Base-by-base conservation (phyloP, 1,284 basidiomycete species). In the Neotropicomus parvogracilis region DNA sequence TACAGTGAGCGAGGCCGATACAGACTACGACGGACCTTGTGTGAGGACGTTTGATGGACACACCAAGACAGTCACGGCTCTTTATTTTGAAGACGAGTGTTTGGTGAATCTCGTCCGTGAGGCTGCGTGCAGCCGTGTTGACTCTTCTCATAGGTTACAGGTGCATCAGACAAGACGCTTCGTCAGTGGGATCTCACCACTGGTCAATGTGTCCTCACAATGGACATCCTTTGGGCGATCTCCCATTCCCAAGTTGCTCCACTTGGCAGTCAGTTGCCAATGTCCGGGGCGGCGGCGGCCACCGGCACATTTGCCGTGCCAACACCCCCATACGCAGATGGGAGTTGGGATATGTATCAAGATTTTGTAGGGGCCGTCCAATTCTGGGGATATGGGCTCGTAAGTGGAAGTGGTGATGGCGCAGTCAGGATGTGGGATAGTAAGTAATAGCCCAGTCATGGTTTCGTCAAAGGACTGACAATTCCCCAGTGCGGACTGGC, bases 191-290 rank as follows among this genome's bases (percentile, higher is more conserved):
- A 99, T 65, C 81, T 99, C 48, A 83, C 83, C 33, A 98, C 95
- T 0, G 95, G 95, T 5, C 95, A 99, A 74, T 98, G 95, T 67
- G 87, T 99, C 42, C 85, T 97, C 74, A 97, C 95, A 11, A 99
- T 99, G 97, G 97, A 99, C 70, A 97, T 99, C 53, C 81, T 99
- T 16, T 99, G 97, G 97, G 95, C 95, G 3, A 97, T 99, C 59
- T 92, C 92, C 14, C 95, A 99, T 70, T 86, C 93, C 2, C 78
- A 85, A 9, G 69, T 77, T n/a, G 65, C 75, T 2, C 62, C 65
- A 11, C 59, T 78, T 54, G 67, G 72, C 21, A 65, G 62, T 31
- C 65, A 68, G 46, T 64, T 73, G 50, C 69, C 73, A 27, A 81
- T 87, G 64, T 68, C 79, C 24, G 77, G 77, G 13, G 67, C 77